Evolutionary conservation across 257 asterid genomes (phyloP).

Genomic region (Fraxinus excelsior): DNA sequence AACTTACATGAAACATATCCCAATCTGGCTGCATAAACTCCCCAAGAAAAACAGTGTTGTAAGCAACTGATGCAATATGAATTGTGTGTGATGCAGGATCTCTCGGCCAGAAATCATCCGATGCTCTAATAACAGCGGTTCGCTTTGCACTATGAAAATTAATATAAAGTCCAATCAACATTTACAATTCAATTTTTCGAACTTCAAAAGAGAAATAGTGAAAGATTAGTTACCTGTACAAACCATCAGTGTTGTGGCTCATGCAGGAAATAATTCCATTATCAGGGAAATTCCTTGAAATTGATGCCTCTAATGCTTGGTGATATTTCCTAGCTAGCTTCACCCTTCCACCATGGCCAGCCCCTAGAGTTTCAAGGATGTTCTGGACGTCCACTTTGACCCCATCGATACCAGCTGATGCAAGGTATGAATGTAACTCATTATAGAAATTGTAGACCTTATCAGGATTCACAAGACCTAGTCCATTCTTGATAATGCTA

Average conservation of each 20-base stretch:
- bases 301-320: conserved; percentile 85
- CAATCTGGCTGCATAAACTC: conserved; percentile 99
- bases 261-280: conserved; percentile 93
- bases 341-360: conserved; percentile 87
- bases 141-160: conserved; percentile 55
- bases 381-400: conserved; percentile 83
- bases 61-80: conserved; percentile 93
- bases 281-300: conserved; percentile 69
- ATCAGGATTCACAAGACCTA: conserved; percentile 88
- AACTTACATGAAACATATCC: conserved; percentile 96
- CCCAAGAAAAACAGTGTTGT: conserved; percentile 81
- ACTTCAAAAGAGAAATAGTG: neutral
- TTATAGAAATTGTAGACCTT: conserved; percentile 67
- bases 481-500: conserved; percentile 64
- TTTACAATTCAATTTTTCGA: neutral
- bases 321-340: conserved; percentile 79
- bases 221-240: conserved; percentile 58
- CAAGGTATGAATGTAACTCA: conserved; percentile 75
- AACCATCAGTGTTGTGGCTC: conserved; percentile 90
- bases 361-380: conserved; percentile 86
- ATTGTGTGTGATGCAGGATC: conserved; percentile 97
- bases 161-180: neutral
- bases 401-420: conserved; percentile 83
- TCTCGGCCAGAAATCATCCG: conserved; percentile 93
- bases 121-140: conserved; percentile 77